Base-by-base conservation (phyloP, 2,329 filamentous ascomycete genomes). In the Penicillium sp. region DNA sequence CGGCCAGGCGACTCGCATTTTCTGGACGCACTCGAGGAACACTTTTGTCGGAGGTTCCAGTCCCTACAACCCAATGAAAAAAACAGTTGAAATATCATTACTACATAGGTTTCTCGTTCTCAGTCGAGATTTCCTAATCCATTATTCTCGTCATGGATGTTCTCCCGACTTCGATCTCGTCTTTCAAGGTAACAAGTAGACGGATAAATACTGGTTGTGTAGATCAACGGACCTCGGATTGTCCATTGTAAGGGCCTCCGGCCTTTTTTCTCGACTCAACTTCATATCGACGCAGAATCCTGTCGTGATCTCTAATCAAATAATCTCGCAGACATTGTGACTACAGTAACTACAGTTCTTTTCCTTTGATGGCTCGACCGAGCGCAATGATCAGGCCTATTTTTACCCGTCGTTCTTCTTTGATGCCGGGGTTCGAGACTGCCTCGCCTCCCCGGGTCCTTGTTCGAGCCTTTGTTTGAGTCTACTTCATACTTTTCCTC, bases 41-140 rank as follows among this genome's bases (percentile, higher is more conserved):
- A 47, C 64, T 65, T 69, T 70, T 66, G 67, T 69, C 70, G 68
- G 68, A 61, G 70, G 68, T 66, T 68, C 63, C 61, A 55, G 64
- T 65, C 64, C 66, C 60, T 70, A 73, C 67, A 71, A 60, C 62
- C 64, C 65, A 73, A 74, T 68, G 57, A 69, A 72, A 73, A 74
- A 74, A 73, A 73, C 69, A 74, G 70, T 73, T 73, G 69, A 74
- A 73, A 74, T 61, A 66, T 64, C 62, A 60, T 65, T 67, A 58
- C 53, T 60, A 35, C 45, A 35, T 36, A 51, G 48, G 44, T 55
- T 61, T 65, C 57, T 60, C 59, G 25, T 52, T 21, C 21, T 51
- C 43, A 44, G 10, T 49, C 51, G 56, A 55, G 51, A 48, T 57
- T 36, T 49, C 43, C 47, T 53, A 53, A 49, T 44, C 43, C 43